phyloP scores from a whole-genome alignment of 139 green algal species.

The Auxenochlorella protothecoides region DNA sequence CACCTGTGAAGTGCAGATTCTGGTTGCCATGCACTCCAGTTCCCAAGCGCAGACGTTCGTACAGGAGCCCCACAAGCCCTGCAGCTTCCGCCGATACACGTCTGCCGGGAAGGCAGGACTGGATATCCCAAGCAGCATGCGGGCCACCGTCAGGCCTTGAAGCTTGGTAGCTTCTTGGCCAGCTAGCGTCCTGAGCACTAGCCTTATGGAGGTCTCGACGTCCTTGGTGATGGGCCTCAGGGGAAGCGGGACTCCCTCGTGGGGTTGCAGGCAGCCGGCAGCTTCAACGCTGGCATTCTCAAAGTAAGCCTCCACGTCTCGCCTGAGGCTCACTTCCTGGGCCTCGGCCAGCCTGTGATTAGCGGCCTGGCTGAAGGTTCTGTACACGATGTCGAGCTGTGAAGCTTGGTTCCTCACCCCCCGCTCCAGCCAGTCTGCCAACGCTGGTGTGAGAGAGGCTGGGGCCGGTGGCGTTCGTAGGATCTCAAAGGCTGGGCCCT shows the following conservation, averaged over 20 bases:
- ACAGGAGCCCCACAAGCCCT: too few relatives aligned
- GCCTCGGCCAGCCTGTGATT: not conserved
- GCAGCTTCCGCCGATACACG: not conserved
- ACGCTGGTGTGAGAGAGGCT: slow-evolving; percentile 1
- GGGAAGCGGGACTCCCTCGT: slow-evolving; percentile 5
- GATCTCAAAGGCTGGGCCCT: slow-evolving; percentile 33
- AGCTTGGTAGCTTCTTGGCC: not conserved
- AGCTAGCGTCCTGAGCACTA: too few relatives aligned
- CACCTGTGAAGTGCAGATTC: too few relatives aligned
- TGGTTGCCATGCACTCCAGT: too few relatives aligned
- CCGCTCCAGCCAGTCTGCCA: slow-evolving; percentile 19
- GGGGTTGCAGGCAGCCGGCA: slow-evolving; percentile 1
- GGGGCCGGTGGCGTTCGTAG: not conserved
- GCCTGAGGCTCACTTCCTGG: slow-evolving; percentile 36
- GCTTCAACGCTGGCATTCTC: slow-evolving; percentile 5
- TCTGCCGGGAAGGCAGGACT: slow-evolving; percentile 45
- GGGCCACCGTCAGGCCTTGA: slow-evolving; percentile 29
- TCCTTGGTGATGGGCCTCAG: slow-evolving; percentile 14
- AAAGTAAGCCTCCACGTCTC: slow-evolving; percentile 43
- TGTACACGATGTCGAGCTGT: slow-evolving; percentile 41
- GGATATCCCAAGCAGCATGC: slow-evolving; percentile 56
- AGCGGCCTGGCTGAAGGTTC: slow-evolving; percentile 1
- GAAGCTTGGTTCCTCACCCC: slow-evolving; percentile 20
- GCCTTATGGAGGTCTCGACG: not conserved
- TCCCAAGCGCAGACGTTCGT: too few relatives aligned